Base-by-base conservation (phyloP, 2,329 filamentous ascomycete genomes). In the Aspergillus pseudoglaucus region DNA sequence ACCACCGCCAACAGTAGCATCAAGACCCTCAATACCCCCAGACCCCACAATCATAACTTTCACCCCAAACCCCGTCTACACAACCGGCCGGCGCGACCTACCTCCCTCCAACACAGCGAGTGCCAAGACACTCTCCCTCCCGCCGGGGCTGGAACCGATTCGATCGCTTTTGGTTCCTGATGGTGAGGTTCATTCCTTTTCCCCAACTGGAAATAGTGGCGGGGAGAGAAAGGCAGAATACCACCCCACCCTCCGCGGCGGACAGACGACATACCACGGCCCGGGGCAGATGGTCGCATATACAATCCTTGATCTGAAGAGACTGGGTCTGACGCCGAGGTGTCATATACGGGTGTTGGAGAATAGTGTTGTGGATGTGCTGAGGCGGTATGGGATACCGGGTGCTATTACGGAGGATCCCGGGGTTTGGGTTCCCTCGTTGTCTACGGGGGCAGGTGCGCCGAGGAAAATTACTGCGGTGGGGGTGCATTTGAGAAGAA, bases 261-360 rank as follows among this genome's bases (percentile, higher is more conserved):
- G 93, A 0, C 83, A 95, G 55, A 90, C 88, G 0, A 97, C 93
- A 2, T 97, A 95, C 72, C 93, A 98, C 65, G 93, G 91, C 0
- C 93, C 91, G 0, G 91, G 91, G 0, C 93, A 98, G 66, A 72
- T 95, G 43, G 87, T 96, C 32, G 82, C 90, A n/a, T 98, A 95
- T 75, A 89, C 91, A 3, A 81, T 96, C 44, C 66, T 95, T n/a
- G 89, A 95, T 66, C 77, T 97, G 48, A 81, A 81, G 47, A 76
- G 79, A 9, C 79, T 89, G 55, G 70, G 72, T 0, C 73, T 93
- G 17, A 83, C 80, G 4, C 85, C 93, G 10, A 75, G 88, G 15
- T 81, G 80, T 52, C 95, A 95, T 69, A 85, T 95, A 5, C 78
- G 82, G 32, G 68, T 90, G 27, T 77, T 98, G 1, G 90, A 98